phyloP scores from a whole-genome alignment of 352 stramenopile species.

The Globisporangium spinosum region DNA sequence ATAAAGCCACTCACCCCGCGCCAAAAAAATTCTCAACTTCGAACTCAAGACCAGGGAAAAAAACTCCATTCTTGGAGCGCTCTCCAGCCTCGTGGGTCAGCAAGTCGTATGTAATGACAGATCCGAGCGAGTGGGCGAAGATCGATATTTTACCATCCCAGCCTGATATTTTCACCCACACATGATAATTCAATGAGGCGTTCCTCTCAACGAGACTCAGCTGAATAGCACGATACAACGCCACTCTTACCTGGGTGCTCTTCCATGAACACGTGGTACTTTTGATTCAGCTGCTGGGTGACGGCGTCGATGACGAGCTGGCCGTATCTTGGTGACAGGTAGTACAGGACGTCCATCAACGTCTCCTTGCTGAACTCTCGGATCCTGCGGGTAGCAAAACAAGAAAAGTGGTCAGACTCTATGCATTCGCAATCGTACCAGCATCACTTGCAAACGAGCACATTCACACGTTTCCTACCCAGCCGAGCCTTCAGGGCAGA shows the following conservation, averaged over 20 bases:
- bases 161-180: slow-evolving; percentile 22
- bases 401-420: not conserved
- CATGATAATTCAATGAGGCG: not conserved
- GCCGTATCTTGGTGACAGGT: slow-evolving; percentile 87
- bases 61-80: slow-evolving; percentile 58
- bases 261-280: slow-evolving; percentile 89
- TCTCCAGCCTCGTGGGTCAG: slow-evolving; percentile 73
- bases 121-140: slow-evolving; percentile 88
- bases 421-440: not conserved
- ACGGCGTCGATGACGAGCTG: slow-evolving; percentile 91
- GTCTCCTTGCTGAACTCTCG: slow-evolving; percentile 93
- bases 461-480: slow-evolving; percentile 32
- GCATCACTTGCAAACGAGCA: not conserved
- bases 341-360: slow-evolving; percentile 93
- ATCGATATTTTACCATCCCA: slow-evolving; percentile 89
- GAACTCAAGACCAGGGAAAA: slow-evolving; percentile 78
- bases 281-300: slow-evolving; percentile 82
- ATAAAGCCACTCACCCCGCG: slow-evolving; percentile 45
- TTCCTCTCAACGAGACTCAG: not conserved
- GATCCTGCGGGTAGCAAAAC: slow-evolving; percentile 42
- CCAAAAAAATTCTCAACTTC: slow-evolving; percentile 86
- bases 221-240: not conserved
- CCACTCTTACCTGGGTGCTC: slow-evolving; percentile 58
- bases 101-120: slow-evolving; percentile 91
- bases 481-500: slow-evolving; percentile 69